Evolutionary conservation across 1,139 yeast genomes (phyloP).

Genomic region (Yamadazyma triangularis): DNA sequence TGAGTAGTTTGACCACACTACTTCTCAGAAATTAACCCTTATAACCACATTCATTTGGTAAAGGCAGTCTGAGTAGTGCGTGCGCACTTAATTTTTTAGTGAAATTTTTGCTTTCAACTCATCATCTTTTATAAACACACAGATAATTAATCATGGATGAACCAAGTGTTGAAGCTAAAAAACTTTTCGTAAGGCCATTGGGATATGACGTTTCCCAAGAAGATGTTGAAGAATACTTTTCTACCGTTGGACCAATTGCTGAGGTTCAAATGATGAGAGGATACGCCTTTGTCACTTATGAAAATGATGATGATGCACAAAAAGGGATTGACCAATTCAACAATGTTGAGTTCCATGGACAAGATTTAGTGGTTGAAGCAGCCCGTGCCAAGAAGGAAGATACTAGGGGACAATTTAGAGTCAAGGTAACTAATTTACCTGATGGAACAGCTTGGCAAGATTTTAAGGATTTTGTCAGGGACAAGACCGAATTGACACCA

Average conservation of each 20-base stretch:
- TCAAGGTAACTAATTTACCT: conserved; percentile 63
- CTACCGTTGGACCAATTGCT: conserved; percentile 58
- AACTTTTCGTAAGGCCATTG: conserved; percentile 41
- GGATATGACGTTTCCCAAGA: conserved; percentile 42
- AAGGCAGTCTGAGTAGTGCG: no score
- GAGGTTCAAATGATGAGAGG: conserved; percentile 73
- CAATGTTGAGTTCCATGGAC: conserved; percentile 56
- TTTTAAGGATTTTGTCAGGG: conserved; percentile 74
- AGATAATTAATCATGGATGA: neutral
- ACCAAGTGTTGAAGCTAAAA: conserved; percentile 20
- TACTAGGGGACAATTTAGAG: conserved; percentile 69
- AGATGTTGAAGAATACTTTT: conserved; percentile 64
- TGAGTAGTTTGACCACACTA: no score
- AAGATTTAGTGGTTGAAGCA: conserved; percentile 60
- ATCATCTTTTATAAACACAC: no score
- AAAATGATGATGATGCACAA: conserved; percentile 59
- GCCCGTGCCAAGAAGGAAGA: conserved; percentile 59
- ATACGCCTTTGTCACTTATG: conserved; percentile 71
- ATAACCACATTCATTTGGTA: no score
- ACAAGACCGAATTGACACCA: conserved; percentile 60
- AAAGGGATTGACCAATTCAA: conserved; percentile 62
- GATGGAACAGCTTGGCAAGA: conserved; percentile 83
- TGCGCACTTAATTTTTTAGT: neutral
- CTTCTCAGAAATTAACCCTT: no score
- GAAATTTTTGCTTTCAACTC: neutral